These are phyloP conservation scores for Calamus simplicifolius DNA, from an alignment of 176 grass and related monocot species.

Conservation along the genomic window DNA sequence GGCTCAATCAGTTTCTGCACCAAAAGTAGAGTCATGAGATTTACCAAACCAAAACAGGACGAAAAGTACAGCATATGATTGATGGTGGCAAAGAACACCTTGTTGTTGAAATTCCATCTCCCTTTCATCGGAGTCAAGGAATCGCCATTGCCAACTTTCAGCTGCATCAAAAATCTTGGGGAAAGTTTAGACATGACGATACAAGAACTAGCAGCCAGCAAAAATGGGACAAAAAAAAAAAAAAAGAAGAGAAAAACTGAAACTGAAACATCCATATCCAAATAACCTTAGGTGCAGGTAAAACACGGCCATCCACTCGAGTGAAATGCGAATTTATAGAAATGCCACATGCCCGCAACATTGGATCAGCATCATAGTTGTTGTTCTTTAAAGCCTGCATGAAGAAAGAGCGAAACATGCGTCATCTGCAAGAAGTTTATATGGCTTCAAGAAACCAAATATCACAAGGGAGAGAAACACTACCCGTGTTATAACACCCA, in stretches of 20 bases:
- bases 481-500: conserved; percentile 47
- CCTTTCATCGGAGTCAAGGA: conserved; percentile 66
- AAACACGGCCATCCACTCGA: conserved; percentile 54
- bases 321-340: conserved; percentile 54
- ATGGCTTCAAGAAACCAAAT: no score
- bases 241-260: no score
- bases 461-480: neutral
- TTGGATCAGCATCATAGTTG: conserved; percentile 63
- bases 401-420: no score
- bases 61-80: neutral
- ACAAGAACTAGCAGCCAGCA: no score
- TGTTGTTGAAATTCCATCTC: conserved; percentile 93
- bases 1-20: conserved; percentile 54
- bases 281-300: conserved; percentile 58
- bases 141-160: conserved; percentile 67
- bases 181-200: no score
- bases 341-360: conserved; percentile 62
- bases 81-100: conserved; percentile 25
- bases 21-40: neutral
- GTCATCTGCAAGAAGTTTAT: no score
- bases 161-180: conserved; percentile 19
- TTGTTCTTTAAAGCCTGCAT: conserved; percentile 37
- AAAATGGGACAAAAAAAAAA: no score
- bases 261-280: no score
- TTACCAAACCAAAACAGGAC: neutral